Evolutionary conservation across 768 basidiomycete genomes (phyloP).

Genomic region (Floccularia luteovirens): DNA sequence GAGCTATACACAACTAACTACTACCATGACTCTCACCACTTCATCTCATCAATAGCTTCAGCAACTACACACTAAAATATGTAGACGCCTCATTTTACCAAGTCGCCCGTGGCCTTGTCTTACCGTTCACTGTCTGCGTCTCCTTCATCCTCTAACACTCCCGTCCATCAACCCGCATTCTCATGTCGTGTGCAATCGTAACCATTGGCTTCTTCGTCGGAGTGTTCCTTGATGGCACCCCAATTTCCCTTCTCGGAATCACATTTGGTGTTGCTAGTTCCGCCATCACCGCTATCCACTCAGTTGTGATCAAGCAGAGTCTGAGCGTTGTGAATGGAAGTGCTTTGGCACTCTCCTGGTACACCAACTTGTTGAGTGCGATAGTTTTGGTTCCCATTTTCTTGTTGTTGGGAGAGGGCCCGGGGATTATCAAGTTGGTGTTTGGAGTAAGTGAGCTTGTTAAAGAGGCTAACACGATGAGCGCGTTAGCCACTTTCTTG

Average conservation of each 20-base stretch:
- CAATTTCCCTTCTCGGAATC: slow-evolving; percentile 57
- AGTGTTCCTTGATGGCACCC: slow-evolving; percentile 68
- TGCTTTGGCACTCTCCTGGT: slow-evolving; percentile 84
- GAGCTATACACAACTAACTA: not conserved
- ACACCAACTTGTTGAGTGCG: slow-evolving; percentile 80
- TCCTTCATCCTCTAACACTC: slow-evolving; percentile 73
- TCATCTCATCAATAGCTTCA: no score
- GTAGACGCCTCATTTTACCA: slow-evolving; percentile 96
- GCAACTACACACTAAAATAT: slow-evolving; percentile 88
- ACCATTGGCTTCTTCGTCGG: slow-evolving; percentile 91
- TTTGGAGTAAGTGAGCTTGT: slow-evolving; percentile 33
- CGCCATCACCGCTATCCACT: slow-evolving; percentile 83
- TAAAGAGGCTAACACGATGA: slow-evolving; percentile 28
- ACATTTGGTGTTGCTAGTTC: slow-evolving; percentile 80
- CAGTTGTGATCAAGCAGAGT: slow-evolving; percentile 89
- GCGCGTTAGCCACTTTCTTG: slow-evolving; percentile 56
- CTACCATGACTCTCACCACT: no score
- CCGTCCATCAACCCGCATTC: slow-evolving; percentile 68
- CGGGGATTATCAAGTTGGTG: slow-evolving; percentile 54
- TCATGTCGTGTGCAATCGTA: slow-evolving; percentile 72
- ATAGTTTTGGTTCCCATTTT: slow-evolving; percentile 66
- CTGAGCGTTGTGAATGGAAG: slow-evolving; percentile 76
- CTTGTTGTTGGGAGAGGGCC: slow-evolving; percentile 68
- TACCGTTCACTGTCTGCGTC: slow-evolving; percentile 90
- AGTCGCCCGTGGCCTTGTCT: slow-evolving; percentile 88